Evolutionary conservation across 495 filamentous ascomycete species (phyloP).

Genomic region (Gamarada debralockiae): DNA sequence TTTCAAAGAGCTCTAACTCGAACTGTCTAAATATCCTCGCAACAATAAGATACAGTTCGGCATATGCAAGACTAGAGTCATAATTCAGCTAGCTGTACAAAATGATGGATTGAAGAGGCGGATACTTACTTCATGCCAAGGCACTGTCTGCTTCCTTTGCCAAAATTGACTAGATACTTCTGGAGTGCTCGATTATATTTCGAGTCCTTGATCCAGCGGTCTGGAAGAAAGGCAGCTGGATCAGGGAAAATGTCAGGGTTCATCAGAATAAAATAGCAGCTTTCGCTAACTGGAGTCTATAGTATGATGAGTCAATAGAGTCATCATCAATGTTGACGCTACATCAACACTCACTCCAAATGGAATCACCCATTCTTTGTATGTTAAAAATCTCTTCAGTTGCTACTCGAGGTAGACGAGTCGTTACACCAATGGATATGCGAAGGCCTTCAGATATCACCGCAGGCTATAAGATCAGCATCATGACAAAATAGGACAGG

Average conservation of each 20-base stretch:
- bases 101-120: neutral
- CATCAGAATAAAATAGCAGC: neutral
- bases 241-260: neutral
- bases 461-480: too few relatives aligned
- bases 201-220: neutral
- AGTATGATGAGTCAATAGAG: neutral
- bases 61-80: neutral
- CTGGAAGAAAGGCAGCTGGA: neutral
- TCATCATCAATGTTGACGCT: neutral
- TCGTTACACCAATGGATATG: too few relatives aligned
- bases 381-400: neutral
- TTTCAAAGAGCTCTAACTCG: too few relatives aligned
- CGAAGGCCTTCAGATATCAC: too few relatives aligned
- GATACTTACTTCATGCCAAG: neutral
- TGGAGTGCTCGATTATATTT: neutral
- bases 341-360: neutral
- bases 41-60: neutral
- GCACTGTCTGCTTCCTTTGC: neutral
- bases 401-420: neutral
- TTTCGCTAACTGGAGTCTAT: neutral
- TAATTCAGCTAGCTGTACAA: neutral
- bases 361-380: neutral
- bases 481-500: too few relatives aligned
- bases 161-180: neutral
- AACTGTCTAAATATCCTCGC: too few relatives aligned